Conservation (phyloP, 169 alveolate species). For the Cryptosporidium canis region DNA sequence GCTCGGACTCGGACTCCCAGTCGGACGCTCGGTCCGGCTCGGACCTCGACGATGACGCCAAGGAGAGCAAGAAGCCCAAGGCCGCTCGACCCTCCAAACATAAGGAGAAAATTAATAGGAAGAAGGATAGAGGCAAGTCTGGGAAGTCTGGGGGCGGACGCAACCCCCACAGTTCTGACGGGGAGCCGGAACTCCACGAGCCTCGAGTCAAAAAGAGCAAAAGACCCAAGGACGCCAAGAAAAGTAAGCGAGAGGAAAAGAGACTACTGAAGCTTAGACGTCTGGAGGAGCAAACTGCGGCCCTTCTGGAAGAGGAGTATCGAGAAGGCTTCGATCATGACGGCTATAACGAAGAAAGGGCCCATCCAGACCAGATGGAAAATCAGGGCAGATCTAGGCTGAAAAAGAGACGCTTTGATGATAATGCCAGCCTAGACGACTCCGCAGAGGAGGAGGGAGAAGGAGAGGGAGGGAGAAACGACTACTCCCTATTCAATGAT, state of each 20-base stretch:
- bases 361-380: not conserved
- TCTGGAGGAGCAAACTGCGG: slow-evolving; percentile 51
- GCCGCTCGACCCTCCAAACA: not conserved
- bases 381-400: slow-evolving; percentile 7
- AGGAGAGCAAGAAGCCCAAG: not conserved
- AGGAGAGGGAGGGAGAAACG: not conserved
- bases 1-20: not conserved
- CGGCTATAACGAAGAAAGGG: not conserved
- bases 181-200: not conserved
- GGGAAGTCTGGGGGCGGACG: not conserved
- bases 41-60: not conserved
- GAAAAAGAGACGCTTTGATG: slow-evolving; percentile 46
- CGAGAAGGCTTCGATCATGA: not conserved
- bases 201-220: not conserved
- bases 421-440: not conserved
- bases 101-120: not conserved
- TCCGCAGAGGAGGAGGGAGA: not conserved
- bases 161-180: not conserved
- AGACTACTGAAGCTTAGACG: slow-evolving; percentile 21
- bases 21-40: not conserved
- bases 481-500: too few species aligned
- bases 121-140: not conserved
- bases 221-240: not conserved
- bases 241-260: slow-evolving; percentile 19
- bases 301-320: not conserved